These are phyloP conservation scores for Schizothecium vesticola DNA, from an alignment of 495 filamentous ascomycete species.

Conservation along the genomic window DNA sequence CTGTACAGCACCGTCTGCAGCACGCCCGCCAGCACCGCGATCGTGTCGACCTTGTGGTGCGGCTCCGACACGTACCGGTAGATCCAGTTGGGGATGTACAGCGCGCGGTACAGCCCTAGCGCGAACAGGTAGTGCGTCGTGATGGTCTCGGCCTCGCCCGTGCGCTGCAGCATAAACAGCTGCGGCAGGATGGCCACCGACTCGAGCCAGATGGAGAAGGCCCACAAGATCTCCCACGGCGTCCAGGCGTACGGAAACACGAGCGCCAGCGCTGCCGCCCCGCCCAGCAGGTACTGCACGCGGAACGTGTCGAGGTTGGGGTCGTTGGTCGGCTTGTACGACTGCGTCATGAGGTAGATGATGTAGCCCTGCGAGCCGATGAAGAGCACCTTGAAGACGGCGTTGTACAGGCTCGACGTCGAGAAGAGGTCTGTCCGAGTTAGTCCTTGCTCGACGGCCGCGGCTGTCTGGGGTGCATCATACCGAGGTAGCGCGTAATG, in stretches of 20 bases:
- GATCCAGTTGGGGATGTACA: slow-evolving; percentile 99
- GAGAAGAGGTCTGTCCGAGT: slow-evolving; percentile 69
- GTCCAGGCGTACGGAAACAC: slow-evolving; percentile 81
- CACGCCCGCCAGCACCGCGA: slow-evolving; percentile 79
- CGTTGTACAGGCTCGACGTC: slow-evolving; percentile 82
- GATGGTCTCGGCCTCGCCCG: slow-evolving; percentile 95
- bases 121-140: slow-evolving; percentile 98
- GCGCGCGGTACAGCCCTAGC: slow-evolving; percentile 80
- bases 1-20: slow-evolving; percentile 93
- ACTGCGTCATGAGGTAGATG: slow-evolving; percentile 92
- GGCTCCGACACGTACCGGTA: slow-evolving; percentile 75
- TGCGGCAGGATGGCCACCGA: slow-evolving; percentile 94
- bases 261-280: slow-evolving; percentile 69
- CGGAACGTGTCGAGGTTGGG: slow-evolving; percentile 95
- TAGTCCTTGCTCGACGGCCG: neutral
- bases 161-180: slow-evolving; percentile 95
- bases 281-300: slow-evolving; percentile 82
- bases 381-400: slow-evolving; percentile 93
- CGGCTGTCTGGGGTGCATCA: neutral
- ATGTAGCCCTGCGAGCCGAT: slow-evolving; percentile 84
- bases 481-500: slow-evolving; percentile 84
- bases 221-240: slow-evolving; percentile 75
- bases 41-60: slow-evolving; percentile 63
- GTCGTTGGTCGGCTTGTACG: slow-evolving; percentile 94
- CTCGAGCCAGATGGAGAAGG: slow-evolving; percentile 97